These are phyloP conservation scores for Pseudogymnoascus sp. DNA, from an alignment of 2,329 filamentous ascomycete species.

Conservation along the genomic window DNA sequence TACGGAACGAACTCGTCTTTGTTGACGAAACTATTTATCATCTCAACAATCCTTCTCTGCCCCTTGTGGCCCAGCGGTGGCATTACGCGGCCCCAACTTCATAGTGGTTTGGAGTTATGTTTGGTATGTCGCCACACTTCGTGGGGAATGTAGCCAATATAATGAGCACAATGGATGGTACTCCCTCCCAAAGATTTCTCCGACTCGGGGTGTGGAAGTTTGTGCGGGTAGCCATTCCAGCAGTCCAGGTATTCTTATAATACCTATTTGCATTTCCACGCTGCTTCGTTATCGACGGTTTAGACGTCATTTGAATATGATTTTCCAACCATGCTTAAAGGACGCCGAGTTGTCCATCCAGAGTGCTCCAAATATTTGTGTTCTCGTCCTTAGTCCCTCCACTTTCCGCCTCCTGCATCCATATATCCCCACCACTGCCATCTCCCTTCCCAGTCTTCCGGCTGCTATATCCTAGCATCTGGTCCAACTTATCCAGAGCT, in stretches of 20 bases:
- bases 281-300: neutral
- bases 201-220: no score
- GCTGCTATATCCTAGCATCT: neutral
- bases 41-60: neutral
- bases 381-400: neutral
- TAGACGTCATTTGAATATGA: neutral
- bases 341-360: slow-evolving; percentile 27
- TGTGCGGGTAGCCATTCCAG: neutral
- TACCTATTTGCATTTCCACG: neutral
- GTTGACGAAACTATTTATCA: neutral
- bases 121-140: neutral
- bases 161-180: neutral
- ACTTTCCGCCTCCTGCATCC: slow-evolving; percentile 6
- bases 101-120: neutral
- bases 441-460: slow-evolving; percentile 1
- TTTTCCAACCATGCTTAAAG: neutral
- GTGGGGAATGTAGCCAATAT: neutral
- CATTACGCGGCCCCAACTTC: neutral
- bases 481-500: slow-evolving; percentile 39
- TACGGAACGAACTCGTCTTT: neutral
- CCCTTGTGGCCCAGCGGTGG: neutral
- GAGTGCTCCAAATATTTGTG: slow-evolving; percentile 25
- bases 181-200: neutral
- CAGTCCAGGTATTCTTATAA: neutral
- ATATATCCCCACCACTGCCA: neutral